Percentiles rank a stretch among this genome's conserved stretches.
Conservation (phyloP, 345 rosid genomes). For the Firmiana major region DNA sequence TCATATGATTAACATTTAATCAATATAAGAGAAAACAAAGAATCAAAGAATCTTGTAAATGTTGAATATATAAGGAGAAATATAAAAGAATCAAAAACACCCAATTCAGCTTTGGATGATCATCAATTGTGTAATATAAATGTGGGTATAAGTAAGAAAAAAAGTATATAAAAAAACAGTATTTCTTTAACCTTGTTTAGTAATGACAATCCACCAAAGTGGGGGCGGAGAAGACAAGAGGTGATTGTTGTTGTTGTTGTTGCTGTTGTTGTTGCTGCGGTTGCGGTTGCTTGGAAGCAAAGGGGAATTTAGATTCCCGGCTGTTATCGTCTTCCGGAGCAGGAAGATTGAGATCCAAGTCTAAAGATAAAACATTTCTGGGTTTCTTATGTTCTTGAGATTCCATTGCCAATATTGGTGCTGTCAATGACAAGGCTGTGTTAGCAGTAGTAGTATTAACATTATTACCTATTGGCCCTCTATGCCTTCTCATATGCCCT, state of each 20-base stretch:
- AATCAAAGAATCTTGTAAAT: conserved; percentile 25
- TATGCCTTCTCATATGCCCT: conserved; percentile 96
- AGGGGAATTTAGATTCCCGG: conserved; percentile 38
- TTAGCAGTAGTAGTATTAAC: conserved; percentile 14
- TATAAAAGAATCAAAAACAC: not conserved
- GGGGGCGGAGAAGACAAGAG: conserved; percentile 67
- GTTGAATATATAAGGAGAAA: conserved; percentile 16
- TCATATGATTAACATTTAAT: not conserved
- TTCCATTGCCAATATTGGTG: conserved; percentile 32
- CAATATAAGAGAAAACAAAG: not conserved
- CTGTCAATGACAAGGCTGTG: conserved; percentile 42
- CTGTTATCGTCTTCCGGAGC: conserved; percentile 73
- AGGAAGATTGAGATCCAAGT: conserved; percentile 95
- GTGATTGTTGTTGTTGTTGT: conserved; percentile 38
- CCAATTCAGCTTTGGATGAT: not conserved
- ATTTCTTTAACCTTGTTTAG: conserved; percentile 28
- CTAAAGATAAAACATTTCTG: conserved; percentile 57
- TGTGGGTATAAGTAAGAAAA: not conserved
- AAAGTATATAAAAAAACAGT: not conserved
- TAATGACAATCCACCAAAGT: conserved; percentile 97
- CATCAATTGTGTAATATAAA: not conserved
- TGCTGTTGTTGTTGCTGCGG: conserved; percentile 15
- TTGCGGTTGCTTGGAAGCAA: conserved; percentile 32
- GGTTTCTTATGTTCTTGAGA: conserved; percentile 37
- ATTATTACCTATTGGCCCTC: conserved; percentile 34